Evolutionary conservation across 225 moss, liverwort and hornwort species (phyloP).

Genomic region (Bryoerythrophyllum caledonicum): DNA sequence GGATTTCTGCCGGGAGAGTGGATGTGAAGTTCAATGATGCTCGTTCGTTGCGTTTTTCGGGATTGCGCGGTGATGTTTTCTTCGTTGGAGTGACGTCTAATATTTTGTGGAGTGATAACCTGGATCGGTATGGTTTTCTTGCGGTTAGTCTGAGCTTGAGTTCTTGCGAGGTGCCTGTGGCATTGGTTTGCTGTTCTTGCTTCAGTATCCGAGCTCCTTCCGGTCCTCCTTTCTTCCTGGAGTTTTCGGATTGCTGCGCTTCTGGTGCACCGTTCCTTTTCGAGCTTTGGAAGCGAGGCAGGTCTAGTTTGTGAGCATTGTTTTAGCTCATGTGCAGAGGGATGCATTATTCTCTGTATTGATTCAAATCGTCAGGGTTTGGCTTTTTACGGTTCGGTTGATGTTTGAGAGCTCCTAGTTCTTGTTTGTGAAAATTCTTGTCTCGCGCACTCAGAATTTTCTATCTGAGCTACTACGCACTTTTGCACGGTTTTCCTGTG

Average conservation of each 20-base stretch:
- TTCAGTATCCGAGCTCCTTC: background rate
- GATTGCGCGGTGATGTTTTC: background rate
- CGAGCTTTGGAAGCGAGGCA: background rate
- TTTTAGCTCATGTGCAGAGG: background rate
- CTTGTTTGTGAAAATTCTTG: too few relatives aligned
- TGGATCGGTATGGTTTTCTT: background rate
- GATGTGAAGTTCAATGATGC: background rate
- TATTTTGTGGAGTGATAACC: background rate
- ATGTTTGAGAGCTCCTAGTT: background rate
- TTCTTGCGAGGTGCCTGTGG: background rate
- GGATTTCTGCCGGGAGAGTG: background rate
- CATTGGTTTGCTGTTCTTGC: background rate
- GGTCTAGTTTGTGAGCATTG: slow-evolving; percentile 12
- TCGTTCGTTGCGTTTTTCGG: background rate
- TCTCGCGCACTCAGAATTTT: too few relatives aligned
- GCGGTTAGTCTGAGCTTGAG: background rate
- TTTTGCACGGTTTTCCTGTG: background rate
- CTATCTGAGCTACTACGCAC: background rate
- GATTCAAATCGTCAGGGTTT: background rate
- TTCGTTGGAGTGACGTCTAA: too few relatives aligned
- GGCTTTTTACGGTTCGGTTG: background rate
- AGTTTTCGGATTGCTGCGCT: background rate
- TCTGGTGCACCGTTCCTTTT: background rate
- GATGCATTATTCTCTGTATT: background rate
- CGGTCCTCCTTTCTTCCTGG: background rate